A percentile compares a stretch with the other conserved stretches of the same genome.
Evolutionary conservation across 768 basidiomycete genomes (phyloP).

Genomic region (Psilocybe cyanescens): DNA sequence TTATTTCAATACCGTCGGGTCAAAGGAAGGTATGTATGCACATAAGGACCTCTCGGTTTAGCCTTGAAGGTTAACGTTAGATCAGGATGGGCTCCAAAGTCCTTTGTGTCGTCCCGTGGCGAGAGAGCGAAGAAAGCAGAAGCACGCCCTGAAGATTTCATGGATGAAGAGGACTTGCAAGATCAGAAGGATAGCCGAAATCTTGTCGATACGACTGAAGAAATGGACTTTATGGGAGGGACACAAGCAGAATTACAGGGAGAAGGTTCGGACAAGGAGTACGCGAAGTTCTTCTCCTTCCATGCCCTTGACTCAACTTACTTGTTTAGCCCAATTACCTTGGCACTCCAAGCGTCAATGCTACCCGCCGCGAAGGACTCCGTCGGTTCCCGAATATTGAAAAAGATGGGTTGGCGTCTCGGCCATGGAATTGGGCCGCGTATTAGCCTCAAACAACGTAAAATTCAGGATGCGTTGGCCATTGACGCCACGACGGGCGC

Average conservation of each 20-base stretch:
- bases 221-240: slow-evolving; percentile 70
- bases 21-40: slow-evolving; percentile 77
- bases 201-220: slow-evolving; percentile 79
- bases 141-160: slow-evolving; percentile 87
- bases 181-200: slow-evolving; percentile 76
- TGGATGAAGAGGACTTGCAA: slow-evolving; percentile 98
- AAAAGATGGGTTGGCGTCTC: slow-evolving; percentile 94
- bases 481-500: slow-evolving; percentile 35
- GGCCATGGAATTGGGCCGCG: slow-evolving; percentile 96
- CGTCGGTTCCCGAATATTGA: slow-evolving; percentile 81
- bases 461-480: slow-evolving; percentile 66
- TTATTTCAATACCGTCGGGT: slow-evolving; percentile 95
- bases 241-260: slow-evolving; percentile 50
- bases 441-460: slow-evolving; percentile 75
- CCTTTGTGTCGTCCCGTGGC: slow-evolving; percentile 87
- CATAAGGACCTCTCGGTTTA: too few relatives aligned
- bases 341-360: slow-evolving; percentile 65
- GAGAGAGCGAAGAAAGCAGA: slow-evolving; percentile 70
- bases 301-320: neutral
- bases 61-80: neutral
- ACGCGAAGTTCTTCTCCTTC: slow-evolving; percentile 29
- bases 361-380: slow-evolving; percentile 80
- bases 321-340: slow-evolving; percentile 57
- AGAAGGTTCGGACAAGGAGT: slow-evolving; percentile 60
- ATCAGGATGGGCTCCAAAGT: slow-evolving; percentile 91